Conservation (phyloP, 441 rosid genomes). For the Bruguiera hainesii region DNA sequence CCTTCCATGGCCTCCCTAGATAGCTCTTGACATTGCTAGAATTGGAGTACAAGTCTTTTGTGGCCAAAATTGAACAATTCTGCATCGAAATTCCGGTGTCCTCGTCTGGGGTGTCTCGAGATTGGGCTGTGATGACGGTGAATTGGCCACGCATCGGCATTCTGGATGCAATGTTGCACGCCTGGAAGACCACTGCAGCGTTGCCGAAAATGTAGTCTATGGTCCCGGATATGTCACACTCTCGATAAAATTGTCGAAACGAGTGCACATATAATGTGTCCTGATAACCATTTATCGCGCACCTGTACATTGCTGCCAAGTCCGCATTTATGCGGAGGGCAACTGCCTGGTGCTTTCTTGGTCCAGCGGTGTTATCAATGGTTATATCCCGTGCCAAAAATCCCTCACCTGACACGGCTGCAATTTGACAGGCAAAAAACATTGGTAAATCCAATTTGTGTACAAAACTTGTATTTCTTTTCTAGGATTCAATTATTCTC, state of each 20-base stretch:
- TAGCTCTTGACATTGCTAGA: slow-evolving; percentile 45
- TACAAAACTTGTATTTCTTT: too few species aligned
- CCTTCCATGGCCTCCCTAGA: slow-evolving; percentile 75
- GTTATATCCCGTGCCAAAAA: slow-evolving; percentile 74
- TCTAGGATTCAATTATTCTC: too few species aligned
- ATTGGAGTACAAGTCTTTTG: slow-evolving; percentile 41
- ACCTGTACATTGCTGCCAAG: slow-evolving; percentile 56
- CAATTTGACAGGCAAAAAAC: background rate
- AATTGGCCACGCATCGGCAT: slow-evolving; percentile 67
- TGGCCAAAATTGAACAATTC: slow-evolving; percentile 62
- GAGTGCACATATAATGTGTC: slow-evolving; percentile 77
- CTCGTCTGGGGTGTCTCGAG: slow-evolving; percentile 54
- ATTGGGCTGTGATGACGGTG: slow-evolving; percentile 78
- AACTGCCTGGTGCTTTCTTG: slow-evolving; percentile 72
- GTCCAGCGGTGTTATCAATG: slow-evolving; percentile 70
- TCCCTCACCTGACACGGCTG: slow-evolving; percentile 85
- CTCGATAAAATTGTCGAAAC: slow-evolving; percentile 79
- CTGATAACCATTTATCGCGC: slow-evolving; percentile 59
- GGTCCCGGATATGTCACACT: slow-evolving; percentile 75
- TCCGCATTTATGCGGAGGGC: slow-evolving; percentile 79
- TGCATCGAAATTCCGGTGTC: slow-evolving; percentile 86
- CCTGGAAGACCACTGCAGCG: slow-evolving; percentile 74
- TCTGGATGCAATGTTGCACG: slow-evolving; percentile 56
- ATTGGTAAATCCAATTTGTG: background rate
- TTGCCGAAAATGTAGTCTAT: slow-evolving; percentile 77